Percentiles rank a stretch among this genome's conserved stretches.
phyloP scores from a whole-genome alignment of 495 filamentous ascomycete species.

The Xylaria telfairii region DNA sequence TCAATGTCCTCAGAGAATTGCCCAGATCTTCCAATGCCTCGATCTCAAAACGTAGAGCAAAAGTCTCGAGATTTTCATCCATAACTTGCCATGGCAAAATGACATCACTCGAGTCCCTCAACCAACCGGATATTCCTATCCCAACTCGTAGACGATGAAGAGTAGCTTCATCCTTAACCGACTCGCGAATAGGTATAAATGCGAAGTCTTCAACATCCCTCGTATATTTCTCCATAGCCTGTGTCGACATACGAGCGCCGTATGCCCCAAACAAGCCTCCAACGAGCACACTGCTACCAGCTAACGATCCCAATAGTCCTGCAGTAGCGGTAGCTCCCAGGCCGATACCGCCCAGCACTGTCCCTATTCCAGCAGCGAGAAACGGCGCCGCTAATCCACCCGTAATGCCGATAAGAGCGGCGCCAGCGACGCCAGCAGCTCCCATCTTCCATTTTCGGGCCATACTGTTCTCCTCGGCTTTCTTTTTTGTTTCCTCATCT shows the following conservation, averaged over 20 bases:
- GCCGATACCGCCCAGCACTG: slow-evolving; percentile 81
- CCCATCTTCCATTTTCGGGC: slow-evolving; percentile 78
- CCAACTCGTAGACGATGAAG: slow-evolving; percentile 76
- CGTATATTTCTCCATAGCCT: slow-evolving; percentile 79
- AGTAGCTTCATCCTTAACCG: slow-evolving; percentile 44
- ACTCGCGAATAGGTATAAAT: slow-evolving; percentile 70
- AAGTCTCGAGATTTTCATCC: slow-evolving; percentile 74
- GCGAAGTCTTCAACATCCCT: slow-evolving; percentile 90
- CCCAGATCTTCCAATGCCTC: slow-evolving; percentile 80
- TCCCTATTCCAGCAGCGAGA: slow-evolving; percentile 83
- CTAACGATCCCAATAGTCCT: slow-evolving; percentile 79
- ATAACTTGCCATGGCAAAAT: slow-evolving; percentile 79
- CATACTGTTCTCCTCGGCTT: slow-evolving; percentile 67
- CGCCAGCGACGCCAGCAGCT: slow-evolving; percentile 78
- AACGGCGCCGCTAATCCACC: slow-evolving; percentile 86
- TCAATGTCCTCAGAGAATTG: slow-evolving; percentile 73
- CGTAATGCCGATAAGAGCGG: slow-evolving; percentile 81
- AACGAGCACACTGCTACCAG: slow-evolving; percentile 79
- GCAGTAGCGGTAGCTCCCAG: slow-evolving; percentile 76
- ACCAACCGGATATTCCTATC: slow-evolving; percentile 86
- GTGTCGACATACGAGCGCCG: slow-evolving; percentile 80
- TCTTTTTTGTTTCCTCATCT: slow-evolving; percentile 71
- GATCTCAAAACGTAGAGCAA: slow-evolving; percentile 85
- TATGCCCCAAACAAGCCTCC: slow-evolving; percentile 90
- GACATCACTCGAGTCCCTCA: slow-evolving; percentile 74